Base-by-base conservation (phyloP, 306 rosid species). In the Chamaecrista fasciculata region DNA sequence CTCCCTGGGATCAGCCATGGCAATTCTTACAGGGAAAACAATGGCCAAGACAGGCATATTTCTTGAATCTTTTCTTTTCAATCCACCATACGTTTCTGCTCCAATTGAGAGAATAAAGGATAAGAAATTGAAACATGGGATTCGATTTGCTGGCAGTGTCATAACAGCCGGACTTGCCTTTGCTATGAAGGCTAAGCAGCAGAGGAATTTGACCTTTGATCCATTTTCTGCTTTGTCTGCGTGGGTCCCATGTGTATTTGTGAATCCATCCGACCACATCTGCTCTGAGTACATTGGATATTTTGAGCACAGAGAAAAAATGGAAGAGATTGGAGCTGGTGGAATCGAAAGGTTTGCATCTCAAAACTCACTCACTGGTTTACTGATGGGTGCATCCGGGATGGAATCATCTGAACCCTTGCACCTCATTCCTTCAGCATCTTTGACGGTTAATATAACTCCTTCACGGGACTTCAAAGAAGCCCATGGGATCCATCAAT, bases 401-500 rank as follows among this genome's bases (percentile, higher is more conserved):
- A 85, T 74, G 58, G 92, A 81, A 43, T 70, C 91, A 39, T 70
- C 92, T 23, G 96, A 91, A 34, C 86, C 96, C 2, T 43, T 91
- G 62, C 99, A 94, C 73, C 92, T 89, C 52, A 84, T 94, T 89
- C 97, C 99, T 67, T 91, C 99, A 6, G 99, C 99, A 40, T 77
- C 77, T 46, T 62, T 94, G 69, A 78, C 69, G 0, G 73, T 81
- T 49, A 91, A 91, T 71, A 34, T 69, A 53, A 53, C 81, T 20
- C 91, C 87, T 47, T 52, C 84, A 4, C 70, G 29, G 74, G 89
- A 85, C 74, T 82, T 91, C 36, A 91, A 84, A 80, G 87, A 91
- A 76, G 96, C 99, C 6, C 99, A 94, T 82, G 99, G 99, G 62
- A 94, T 94, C 85, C 96, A 88, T 26, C 97, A 94, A 59, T 94